Percentiles rank a stretch among this genome's conserved stretches.
These are phyloP conservation scores for Batrachochytrium dendrobatidis DNA, from an alignment of 371 early-diverging fungal species.

Conservation along the genomic window DNA sequence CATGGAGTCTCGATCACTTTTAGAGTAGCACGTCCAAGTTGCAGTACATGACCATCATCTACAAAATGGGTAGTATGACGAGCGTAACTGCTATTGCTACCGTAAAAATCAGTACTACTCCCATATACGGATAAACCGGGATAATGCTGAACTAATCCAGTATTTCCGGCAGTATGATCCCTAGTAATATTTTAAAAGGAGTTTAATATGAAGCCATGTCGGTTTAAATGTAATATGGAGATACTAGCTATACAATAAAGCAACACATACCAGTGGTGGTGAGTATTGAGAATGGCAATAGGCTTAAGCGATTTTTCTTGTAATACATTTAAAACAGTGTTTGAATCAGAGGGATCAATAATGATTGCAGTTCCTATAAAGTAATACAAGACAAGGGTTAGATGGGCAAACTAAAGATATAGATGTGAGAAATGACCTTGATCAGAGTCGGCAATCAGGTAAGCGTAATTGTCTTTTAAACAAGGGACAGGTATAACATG, in stretches of 20 bases:
- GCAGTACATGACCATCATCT: neutral
- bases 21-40: neutral
- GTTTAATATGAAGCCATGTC: too few relatives aligned
- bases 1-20: neutral
- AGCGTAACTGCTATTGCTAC: too few relatives aligned
- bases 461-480: neutral
- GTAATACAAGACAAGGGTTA: too few relatives aligned
- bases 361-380: neutral
- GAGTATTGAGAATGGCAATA: neutral
- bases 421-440: neutral
- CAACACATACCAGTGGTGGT: neutral
- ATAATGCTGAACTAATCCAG: neutral
- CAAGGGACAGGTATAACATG: neutral
- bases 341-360: neutral
- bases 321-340: neutral
- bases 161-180: neutral
- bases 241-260: too few relatives aligned
- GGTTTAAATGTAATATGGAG: too few relatives aligned
- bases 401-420: neutral
- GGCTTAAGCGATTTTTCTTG: neutral
- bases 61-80: neutral
- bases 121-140: neutral
- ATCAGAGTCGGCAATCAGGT: neutral
- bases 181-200: too few relatives aligned
- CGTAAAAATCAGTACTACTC: neutral